These are phyloP conservation scores for Akanthomyces muscarius DNA, from an alignment of 2,329 filamentous ascomycete species.

Conservation along the genomic window DNA sequence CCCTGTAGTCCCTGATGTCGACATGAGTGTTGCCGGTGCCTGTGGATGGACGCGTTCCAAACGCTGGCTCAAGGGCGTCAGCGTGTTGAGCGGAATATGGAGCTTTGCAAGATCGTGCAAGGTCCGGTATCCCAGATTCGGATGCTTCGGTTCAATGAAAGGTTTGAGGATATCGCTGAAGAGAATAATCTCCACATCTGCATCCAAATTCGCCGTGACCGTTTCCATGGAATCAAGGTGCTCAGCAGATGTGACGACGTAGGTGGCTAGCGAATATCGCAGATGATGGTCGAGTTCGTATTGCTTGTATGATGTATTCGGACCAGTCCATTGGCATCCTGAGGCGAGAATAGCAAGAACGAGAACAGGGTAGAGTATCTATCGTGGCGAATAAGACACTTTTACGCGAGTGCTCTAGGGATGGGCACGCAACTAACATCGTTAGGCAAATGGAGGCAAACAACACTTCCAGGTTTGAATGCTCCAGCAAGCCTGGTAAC, in stretches of 20 bases:
- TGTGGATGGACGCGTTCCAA: neutral
- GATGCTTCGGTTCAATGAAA: neutral
- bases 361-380: neutral
- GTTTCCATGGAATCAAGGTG: neutral
- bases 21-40: neutral
- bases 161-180: neutral
- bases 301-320: neutral
- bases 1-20: neutral
- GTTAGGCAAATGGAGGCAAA: neutral
- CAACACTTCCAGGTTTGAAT: neutral
- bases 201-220: neutral
- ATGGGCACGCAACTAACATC: neutral
- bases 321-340: neutral
- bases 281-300: neutral
- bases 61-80: neutral
- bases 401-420: neutral
- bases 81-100: neutral
- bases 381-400: neutral
- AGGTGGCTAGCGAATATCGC: neutral
- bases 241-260: neutral
- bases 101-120: neutral
- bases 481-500: neutral
- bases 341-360: neutral
- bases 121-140: neutral
- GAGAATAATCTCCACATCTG: neutral